These are phyloP conservation scores for Danielozyma ontarioensis DNA, from an alignment of 805 yeast genomes.

Conservation along the genomic window DNA sequence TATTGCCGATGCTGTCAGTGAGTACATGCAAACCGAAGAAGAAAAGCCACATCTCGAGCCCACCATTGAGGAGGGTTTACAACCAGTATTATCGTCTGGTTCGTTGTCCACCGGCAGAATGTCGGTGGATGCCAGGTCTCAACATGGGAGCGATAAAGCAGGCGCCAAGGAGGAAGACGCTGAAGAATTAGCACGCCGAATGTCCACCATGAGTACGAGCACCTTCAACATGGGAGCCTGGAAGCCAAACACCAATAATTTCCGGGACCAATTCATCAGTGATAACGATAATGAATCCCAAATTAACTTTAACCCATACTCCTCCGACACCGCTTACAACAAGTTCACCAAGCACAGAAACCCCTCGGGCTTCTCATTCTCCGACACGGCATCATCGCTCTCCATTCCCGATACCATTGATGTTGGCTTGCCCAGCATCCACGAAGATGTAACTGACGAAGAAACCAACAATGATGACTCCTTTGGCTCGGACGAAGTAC, in stretches of 20 bases:
- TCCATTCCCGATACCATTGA: slow-evolving; percentile 40
- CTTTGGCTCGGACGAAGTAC: slow-evolving; percentile 2
- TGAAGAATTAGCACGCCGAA: slow-evolving; percentile 20
- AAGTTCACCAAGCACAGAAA: slow-evolving; percentile 27
- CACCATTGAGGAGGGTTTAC: slow-evolving; percentile 4
- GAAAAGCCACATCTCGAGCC: background rate
- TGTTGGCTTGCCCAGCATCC: slow-evolving; percentile 31
- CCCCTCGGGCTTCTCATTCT: slow-evolving; percentile 12
- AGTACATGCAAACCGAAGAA: slow-evolving; percentile 18
- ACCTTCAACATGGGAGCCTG: slow-evolving; percentile 48
- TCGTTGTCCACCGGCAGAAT: slow-evolving; percentile 14
- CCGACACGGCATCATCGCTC: slow-evolving; percentile 19
- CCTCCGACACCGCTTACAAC: slow-evolving; percentile 17
- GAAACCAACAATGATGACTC: slow-evolving; percentile 6
- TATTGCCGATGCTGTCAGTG: slow-evolving; percentile 29
- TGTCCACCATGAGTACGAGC: slow-evolving; percentile 24
- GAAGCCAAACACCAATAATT: slow-evolving; percentile 53
- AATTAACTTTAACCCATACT: slow-evolving; percentile 20
- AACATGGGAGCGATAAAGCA: slow-evolving; percentile 1
- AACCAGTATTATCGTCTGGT: slow-evolving; percentile 8
- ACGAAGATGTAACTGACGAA: slow-evolving; percentile 17
- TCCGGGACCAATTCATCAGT: slow-evolving; percentile 17
- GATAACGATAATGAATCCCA: slow-evolving; percentile 14
- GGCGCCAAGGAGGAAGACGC: slow-evolving; percentile 1
- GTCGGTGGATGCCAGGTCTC: slow-evolving; percentile 9